These are phyloP conservation scores for Rhynchosporium graminicola DNA, from an alignment of 2,329 filamentous ascomycete genomes.

Conservation along the genomic window DNA sequence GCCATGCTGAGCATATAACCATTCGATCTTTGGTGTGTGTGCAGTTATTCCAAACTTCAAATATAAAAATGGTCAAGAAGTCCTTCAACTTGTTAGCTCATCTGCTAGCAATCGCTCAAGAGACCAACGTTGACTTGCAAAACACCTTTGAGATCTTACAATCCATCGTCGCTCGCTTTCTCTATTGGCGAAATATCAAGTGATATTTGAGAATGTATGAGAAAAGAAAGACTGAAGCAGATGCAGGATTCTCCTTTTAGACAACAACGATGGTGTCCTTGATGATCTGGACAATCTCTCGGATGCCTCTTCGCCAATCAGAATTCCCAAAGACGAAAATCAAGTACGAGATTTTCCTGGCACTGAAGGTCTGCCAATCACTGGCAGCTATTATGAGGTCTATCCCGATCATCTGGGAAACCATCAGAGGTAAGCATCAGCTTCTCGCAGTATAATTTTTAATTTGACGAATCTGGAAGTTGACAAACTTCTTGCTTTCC, in stretches of 20 bases:
- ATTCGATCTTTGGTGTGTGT: constrained; percentile 11
- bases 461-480: too few species aligned
- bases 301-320: constrained; percentile 22
- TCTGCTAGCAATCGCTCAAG: constrained; percentile 12
- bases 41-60: constrained; percentile 11
- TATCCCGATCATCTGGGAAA: constrained; percentile 47
- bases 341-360: constrained; percentile 31
- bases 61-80: not conserved
- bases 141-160: constrained; percentile 25
- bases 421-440: constrained; percentile 29
- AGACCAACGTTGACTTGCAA: constrained; percentile 22
- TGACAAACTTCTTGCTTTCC: too few species aligned
- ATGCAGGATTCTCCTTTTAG: constrained; percentile 27
- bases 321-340: constrained; percentile 28
- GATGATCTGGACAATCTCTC: constrained; percentile 24
- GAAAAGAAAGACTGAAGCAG: not conserved
- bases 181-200: constrained; percentile 23
- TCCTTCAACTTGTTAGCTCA: constrained; percentile 21
- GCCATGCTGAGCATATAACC: constrained; percentile 39
- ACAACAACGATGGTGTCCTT: constrained; percentile 24
- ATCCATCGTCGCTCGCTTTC: constrained; percentile 22
- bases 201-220: not conserved
- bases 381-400: constrained; percentile 44
- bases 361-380: constrained; percentile 41
- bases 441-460: too few species aligned